Conservation (phyloP, 208 protist species). For the Crithidia thermophila region DNA sequence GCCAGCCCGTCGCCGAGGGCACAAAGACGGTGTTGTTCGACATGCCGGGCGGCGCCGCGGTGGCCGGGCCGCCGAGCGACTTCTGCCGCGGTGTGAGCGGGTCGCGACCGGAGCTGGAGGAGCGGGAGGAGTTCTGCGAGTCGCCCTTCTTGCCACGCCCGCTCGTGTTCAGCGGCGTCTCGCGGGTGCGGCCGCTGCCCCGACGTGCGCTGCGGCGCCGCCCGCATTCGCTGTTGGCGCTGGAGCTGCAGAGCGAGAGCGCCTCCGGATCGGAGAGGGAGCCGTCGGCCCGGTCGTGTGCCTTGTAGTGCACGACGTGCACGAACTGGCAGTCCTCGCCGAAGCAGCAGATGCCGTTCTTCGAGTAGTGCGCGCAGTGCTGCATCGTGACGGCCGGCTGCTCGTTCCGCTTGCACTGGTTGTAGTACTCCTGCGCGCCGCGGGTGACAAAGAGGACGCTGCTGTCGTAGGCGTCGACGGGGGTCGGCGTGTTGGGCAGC, state of each 20-base stretch:
- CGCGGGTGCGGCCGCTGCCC: slow-evolving; percentile 24
- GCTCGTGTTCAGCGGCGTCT: slow-evolving; percentile 39
- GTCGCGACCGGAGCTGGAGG: slow-evolving; percentile 24
- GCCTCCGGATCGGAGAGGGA: slow-evolving; percentile 50
- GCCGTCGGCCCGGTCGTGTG: slow-evolving; percentile 35
- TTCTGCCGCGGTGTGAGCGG: slow-evolving; percentile 20
- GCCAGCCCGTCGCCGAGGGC: slow-evolving; percentile 25
- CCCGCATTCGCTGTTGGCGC: slow-evolving; percentile 21
- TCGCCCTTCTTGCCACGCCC: slow-evolving; percentile 11
- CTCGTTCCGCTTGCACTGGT: slow-evolving; percentile 47
- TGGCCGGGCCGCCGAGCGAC: not conserved
- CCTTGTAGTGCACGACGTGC: slow-evolving; percentile 65
- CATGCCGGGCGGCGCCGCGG: not conserved
- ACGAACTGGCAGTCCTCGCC: slow-evolving; percentile 79
- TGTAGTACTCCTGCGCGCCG: slow-evolving; percentile 72
- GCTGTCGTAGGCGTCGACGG: slow-evolving; percentile 69
- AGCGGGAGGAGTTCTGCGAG: slow-evolving; percentile 25
- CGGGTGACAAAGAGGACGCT: slow-evolving; percentile 61
- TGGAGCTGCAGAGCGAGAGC: slow-evolving; percentile 30
- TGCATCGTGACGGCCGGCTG: slow-evolving; percentile 66
- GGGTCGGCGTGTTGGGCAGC: slow-evolving; percentile 73
- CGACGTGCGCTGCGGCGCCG: slow-evolving; percentile 16
- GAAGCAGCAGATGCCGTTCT: slow-evolving; percentile 84
- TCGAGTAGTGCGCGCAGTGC: slow-evolving; percentile 80
- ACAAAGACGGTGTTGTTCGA: slow-evolving; percentile 25